phyloP scores from a whole-genome alignment of 306 rosid species.

The Cotoneaster glaucophyllus region DNA sequence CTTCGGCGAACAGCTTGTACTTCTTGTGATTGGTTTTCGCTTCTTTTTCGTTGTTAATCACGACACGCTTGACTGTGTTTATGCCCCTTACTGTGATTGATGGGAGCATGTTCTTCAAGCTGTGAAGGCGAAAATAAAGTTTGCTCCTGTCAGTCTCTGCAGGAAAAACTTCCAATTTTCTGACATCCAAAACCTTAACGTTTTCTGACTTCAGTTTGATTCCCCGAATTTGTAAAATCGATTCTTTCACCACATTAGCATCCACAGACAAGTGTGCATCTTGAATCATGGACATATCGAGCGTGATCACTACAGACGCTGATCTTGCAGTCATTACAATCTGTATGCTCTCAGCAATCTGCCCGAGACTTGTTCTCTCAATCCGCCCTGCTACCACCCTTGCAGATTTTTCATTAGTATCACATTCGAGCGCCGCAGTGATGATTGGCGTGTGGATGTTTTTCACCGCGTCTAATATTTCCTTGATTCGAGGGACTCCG shows the following conservation, averaged over 20 bases:
- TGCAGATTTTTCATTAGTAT: slow-evolving; percentile 45
- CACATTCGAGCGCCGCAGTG: slow-evolving; percentile 58
- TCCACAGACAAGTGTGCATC: slow-evolving; percentile 60
- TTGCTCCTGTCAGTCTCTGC: slow-evolving; percentile 50
- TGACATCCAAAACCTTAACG: slow-evolving; percentile 49
- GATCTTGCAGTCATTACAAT: slow-evolving; percentile 48
- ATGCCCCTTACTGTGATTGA: slow-evolving; percentile 28
- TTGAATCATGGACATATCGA: slow-evolving; percentile 63
- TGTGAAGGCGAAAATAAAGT: slow-evolving; percentile 65
- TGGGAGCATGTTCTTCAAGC: slow-evolving; percentile 63
- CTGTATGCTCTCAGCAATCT: slow-evolving; percentile 72
- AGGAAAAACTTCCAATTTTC: slow-evolving; percentile 58
- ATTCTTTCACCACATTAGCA: slow-evolving; percentile 62
- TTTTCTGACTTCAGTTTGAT: slow-evolving; percentile 66
- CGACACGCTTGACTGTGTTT: slow-evolving; percentile 63
- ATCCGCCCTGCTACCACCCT: slow-evolving; percentile 77
- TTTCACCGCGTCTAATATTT: slow-evolving; percentile 71
- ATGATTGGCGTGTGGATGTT: slow-evolving; percentile 79
- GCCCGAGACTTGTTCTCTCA: slow-evolving; percentile 81
- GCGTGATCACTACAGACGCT: slow-evolving; percentile 49
- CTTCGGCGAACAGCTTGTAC: slow-evolving; percentile 69
- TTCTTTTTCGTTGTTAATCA: slow-evolving; percentile 40
- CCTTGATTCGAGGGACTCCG: slow-evolving; percentile 96
- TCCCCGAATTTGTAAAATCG: slow-evolving; percentile 59
- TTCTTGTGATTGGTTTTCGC: slow-evolving; percentile 27